Evolutionary conservation across 768 basidiomycete genomes (phyloP), one percentile per base, ranked within the genome.

Genomic region (Xerocomus spinulosus): DNA sequence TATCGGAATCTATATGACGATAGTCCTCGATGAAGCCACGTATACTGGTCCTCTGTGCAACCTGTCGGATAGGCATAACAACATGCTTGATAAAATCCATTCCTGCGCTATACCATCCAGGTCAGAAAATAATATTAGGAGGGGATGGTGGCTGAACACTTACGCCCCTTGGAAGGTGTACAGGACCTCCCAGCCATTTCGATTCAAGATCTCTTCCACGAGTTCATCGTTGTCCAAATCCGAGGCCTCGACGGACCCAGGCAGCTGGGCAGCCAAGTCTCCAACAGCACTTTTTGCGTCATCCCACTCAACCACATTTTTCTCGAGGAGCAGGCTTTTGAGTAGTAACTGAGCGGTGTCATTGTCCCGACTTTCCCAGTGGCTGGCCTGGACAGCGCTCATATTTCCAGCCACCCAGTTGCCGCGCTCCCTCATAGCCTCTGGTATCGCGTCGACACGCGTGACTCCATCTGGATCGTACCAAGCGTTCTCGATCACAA

Each of bases 61-160:
- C 67, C 49, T 74, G 67, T 30, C 52, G 59, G 25, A 63, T 59
- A 17, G 70, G 66, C 24, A 60, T 47, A 1, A 68, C 66, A 26
- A 74, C 69, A 21, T 68, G 66, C 47, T 73, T 72, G 23, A 70
- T 62, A 26, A 61, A 69, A 32, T 72, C 73, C 70, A 70, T 68
- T 25, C 70, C 68, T 13, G 58, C 57, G 20, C 70, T 72, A 20
- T n/a, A 3, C 21, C 23, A 15, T 3, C 20, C 39, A 24, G 12
- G 26, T 70, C 32, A 52, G 15, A 45, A 43, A 38, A 62, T 33
- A 24, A 13, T 36, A 2, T 20, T 23, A 10, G 9, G 12, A 13
- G n/a, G 3, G 35, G 23, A 52, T 26, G 13, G 24, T 18, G 8
- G n/a, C 18, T 3, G n/a, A 36, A 40, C 20, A 67, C 73, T 62